These are phyloP conservation scores for Dendrobium chrysotoxum DNA, from an alignment of 106 monocot species.

Conservation along the genomic window DNA sequence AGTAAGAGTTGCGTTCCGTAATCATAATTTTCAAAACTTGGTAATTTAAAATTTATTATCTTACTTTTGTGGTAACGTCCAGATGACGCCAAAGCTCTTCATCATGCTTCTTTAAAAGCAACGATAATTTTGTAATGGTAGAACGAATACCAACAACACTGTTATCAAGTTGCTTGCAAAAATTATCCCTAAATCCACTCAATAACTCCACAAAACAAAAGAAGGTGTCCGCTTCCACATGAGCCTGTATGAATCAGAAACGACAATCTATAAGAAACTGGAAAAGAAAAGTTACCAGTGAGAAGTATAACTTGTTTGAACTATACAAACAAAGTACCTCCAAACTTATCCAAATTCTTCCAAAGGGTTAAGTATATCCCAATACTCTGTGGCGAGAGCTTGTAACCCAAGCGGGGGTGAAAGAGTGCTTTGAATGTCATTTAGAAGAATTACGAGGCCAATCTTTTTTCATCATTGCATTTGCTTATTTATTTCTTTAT, in stretches of 20 bases:
- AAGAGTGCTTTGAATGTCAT: no score
- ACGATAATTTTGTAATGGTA: slow-evolving; percentile 19
- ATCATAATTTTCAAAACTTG: background rate
- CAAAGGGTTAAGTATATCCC: background rate
- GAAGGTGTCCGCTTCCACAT: slow-evolving; percentile 29
- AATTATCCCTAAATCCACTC: slow-evolving; percentile 28
- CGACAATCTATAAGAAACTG: slow-evolving; percentile 3
- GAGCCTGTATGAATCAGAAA: slow-evolving; percentile 11
- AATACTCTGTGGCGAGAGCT: no score
- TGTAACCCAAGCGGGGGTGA: no score
- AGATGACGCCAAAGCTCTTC: slow-evolving; percentile 33
- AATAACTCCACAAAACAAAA: slow-evolving; percentile 28
- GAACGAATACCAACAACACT: slow-evolving; percentile 25
- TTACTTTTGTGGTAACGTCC: slow-evolving; percentile 24
- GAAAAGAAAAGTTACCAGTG: background rate
- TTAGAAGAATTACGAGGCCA: background rate
- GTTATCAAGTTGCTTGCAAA: slow-evolving; percentile 31
- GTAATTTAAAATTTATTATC: background rate
- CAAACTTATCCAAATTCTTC: background rate
- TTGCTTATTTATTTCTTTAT: background rate
- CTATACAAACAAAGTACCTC: background rate
- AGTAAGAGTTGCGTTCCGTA: background rate
- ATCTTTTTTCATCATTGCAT: background rate
- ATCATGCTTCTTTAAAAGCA: slow-evolving; percentile 26
- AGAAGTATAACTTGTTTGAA: background rate